Evolutionary conservation across 768 basidiomycete species (phyloP).

Genomic region (Pulveroboletus sp.): DNA sequence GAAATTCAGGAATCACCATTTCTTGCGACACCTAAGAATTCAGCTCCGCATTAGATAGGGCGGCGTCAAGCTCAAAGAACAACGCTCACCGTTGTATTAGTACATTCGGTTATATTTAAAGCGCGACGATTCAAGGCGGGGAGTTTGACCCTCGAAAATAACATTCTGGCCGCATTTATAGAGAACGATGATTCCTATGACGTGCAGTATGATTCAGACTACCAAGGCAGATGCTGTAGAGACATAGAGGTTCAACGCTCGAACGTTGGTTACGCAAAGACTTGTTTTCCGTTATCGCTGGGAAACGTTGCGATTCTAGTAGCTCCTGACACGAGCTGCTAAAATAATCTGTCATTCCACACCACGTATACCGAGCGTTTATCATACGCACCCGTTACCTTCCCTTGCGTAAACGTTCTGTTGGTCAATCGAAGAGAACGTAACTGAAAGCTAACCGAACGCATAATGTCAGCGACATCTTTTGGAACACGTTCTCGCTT

Average conservation of each 20-base stretch:
- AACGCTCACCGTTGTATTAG: constrained; percentile 8
- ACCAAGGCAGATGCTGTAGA: neutral
- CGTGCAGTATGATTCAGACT: neutral
- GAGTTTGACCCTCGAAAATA: neutral
- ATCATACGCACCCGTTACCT: neutral
- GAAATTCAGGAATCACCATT: neutral
- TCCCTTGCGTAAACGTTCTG: neutral
- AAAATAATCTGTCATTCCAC: too few species aligned
- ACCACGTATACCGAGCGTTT: neutral
- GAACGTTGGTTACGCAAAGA: neutral
- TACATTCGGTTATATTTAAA: neutral
- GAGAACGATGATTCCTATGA: neutral
- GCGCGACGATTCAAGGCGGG: neutral
- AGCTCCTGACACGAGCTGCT: neutral
- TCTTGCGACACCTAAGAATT: constrained; percentile 4
- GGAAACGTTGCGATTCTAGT: constrained; percentile 1
- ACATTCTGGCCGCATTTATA: constrained; percentile 6
- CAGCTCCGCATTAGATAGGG: neutral
- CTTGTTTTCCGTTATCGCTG: neutral
- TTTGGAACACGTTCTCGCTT: neutral
- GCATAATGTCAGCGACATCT: constrained; percentile 4
- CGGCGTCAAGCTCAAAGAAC: neutral
- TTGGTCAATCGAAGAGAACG: neutral
- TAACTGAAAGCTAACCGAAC: neutral
- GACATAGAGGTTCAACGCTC: neutral